Base-by-base conservation (phyloP, 495 filamentous ascomycete genomes). In the Podospora comata region DNA sequence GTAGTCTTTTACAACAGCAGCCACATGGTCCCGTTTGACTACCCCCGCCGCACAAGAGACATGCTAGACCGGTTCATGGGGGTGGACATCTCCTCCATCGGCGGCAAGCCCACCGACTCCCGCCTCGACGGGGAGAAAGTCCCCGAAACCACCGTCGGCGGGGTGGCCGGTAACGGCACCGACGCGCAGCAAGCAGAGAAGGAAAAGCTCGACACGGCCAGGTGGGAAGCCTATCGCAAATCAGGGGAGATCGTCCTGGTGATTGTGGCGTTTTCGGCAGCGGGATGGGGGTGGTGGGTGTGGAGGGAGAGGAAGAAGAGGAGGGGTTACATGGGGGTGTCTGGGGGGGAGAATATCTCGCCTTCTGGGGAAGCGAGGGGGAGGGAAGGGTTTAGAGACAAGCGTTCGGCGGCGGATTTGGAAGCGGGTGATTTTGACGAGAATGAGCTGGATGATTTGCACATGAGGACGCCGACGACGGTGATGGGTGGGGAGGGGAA, bases 21-120 rank as follows among this genome's bases (percentile, higher is more conserved):
- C 63, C 95, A 99, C 77, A 99, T 99, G 95, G 95, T 97, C 3
- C 95, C 95, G 5, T 98, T 93, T 76, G 94, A 99, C 76, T 91
- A 89, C 71, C 88, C 96, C 15, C 88, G 93, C 27, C 88, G 93
- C 61, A 91, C 89, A 9, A 88, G 95, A 60, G 95, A 98, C 76
- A 99, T 99, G 96, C 88, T 97, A 11, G 95, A 98, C 77, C 90
- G 95, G 19, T 97, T 98, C 78, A 92, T 97, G 83, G 88, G 88
- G 39, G 93, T 99, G 26, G 92, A 99, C 75, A 97, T 98, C 69
- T 90, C 86, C 70, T 90, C 87, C 76, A 97, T 98, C 66, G 95
- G 95, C 67, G 94, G 94, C 54, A 76, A 78, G 55, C 95, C 95
- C 0, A 85, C 92, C 0, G 92, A 98, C 76, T 92, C 89, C 16